Evolutionary conservation across 2,329 filamentous ascomycete species (phyloP), one percentile per base, ranked within the genome.

Genomic region (Microcyclosporella mali): DNA sequence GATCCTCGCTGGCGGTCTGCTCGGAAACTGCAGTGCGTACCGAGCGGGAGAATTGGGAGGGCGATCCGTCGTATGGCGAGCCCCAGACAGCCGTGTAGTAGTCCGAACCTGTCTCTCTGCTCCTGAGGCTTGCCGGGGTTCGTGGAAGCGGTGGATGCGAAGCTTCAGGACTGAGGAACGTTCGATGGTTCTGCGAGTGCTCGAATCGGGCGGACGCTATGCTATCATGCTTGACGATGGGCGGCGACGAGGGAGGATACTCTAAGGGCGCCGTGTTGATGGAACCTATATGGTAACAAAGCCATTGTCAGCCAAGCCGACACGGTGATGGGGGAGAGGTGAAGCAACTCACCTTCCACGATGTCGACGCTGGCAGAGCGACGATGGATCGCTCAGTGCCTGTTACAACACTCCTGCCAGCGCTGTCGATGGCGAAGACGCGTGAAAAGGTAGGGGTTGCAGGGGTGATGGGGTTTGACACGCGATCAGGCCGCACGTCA

Each of bases 31-130:
- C 59, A 29, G 59, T 61, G 36, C 56, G 58, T 37, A 55, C 58
- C 8, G 61, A 58, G 35, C 49, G 44, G 15, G 61, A 56, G 15
- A 56, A 45, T 10, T 63, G 49, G 19, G 59, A 83, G 10, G 74
- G 70, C 30, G 82, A 76, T 49, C 75, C 75, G 42, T 85, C 82
- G 67, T 95, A 95, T 16, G 89, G 89, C 41, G 88, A 95, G 43
- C 89, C 89, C 88, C 89, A 95, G 63, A 84, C 89, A 37, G 88
- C 84, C 35, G 87, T 92, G 59, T 78, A 62, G 50, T 63, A 64
- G 14, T 60, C 58, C 2, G 60, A 62, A 32, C 50, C 51, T 40
- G 55, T 52, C 36, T 62, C 59, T 43, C 47, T 54, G 42, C 55
- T 57, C 30, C 49, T 43, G 4, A 48, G 39, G 41, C 52, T 59